A percentile compares a stretch with the other conserved stretches of the same genome.
phyloP scores from a whole-genome alignment of 2,329 filamentous ascomycete genomes.

The Talaromyces verruculosus region DNA sequence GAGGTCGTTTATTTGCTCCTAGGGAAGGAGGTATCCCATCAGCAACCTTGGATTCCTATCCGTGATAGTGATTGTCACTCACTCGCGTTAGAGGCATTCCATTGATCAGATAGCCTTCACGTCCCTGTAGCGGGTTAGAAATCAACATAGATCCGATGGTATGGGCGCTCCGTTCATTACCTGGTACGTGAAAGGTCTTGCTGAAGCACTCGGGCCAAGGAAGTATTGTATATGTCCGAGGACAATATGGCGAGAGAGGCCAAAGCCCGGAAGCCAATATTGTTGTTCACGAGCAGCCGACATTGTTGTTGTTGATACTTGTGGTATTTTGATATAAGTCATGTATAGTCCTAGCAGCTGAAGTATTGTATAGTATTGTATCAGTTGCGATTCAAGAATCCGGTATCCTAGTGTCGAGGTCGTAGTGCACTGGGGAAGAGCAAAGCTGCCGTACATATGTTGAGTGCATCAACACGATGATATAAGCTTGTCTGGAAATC shows the following conservation, averaged over 20 bases:
- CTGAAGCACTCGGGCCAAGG: constrained; percentile 49
- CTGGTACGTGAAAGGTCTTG: constrained; percentile 50
- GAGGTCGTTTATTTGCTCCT: constrained; percentile 54
- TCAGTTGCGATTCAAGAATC: background rate
- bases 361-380: background rate
- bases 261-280: constrained; percentile 52
- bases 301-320: constrained; percentile 28
- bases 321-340: constrained; percentile 5
- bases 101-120: constrained; percentile 51
- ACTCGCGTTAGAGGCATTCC: constrained; percentile 50
- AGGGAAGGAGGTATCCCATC: constrained; percentile 18
- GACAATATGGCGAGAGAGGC: constrained; percentile 51
- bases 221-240: constrained; percentile 51
- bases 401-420: background rate
- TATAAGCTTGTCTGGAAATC: background rate
- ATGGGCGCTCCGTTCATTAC: constrained; percentile 30
- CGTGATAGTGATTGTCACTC: constrained; percentile 20
- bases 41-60: constrained; percentile 10
- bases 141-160: constrained; percentile 20
- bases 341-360: background rate
- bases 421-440: background rate
- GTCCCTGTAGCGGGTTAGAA: constrained; percentile 36
- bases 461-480: background rate
- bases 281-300: constrained; percentile 37
- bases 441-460: background rate